Evolutionary conservation across 1,284 basidiomycete genomes (phyloP).

Genomic region (Apiotrichum brassicae): DNA sequence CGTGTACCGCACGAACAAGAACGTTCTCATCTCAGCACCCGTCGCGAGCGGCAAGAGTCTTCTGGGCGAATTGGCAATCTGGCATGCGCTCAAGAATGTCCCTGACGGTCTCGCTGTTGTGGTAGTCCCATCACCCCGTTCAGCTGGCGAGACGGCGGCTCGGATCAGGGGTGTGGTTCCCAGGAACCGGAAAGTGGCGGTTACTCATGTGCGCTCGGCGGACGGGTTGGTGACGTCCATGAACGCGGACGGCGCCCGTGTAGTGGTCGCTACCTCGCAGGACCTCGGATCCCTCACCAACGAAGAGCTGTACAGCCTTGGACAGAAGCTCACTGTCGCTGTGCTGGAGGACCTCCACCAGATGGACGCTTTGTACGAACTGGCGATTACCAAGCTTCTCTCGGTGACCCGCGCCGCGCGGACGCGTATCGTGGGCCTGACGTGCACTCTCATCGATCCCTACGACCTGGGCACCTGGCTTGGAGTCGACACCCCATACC

Average conservation of each 20-base stretch:
- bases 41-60: slow-evolving; percentile 75
- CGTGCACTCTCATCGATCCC: slow-evolving; percentile 72
- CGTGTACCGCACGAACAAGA: slow-evolving; percentile 61
- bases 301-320: slow-evolving; percentile 5
- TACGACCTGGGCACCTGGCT: slow-evolving; percentile 79
- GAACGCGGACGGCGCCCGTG: slow-evolving; percentile 14
- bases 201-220: slow-evolving; percentile 22
- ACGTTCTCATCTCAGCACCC: slow-evolving; percentile 76
- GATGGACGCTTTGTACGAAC: slow-evolving; percentile 75
- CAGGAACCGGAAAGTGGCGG: slow-evolving; percentile 22
- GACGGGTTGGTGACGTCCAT: slow-evolving; percentile 27
- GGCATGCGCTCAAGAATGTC: slow-evolving; percentile 50
- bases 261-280: slow-evolving; percentile 44
- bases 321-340: slow-evolving; percentile 58
- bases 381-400: slow-evolving; percentile 62
- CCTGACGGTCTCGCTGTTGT: slow-evolving; percentile 34
- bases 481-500: slow-evolving; percentile 55
- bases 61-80: slow-evolving; percentile 62
- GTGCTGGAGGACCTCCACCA: slow-evolving; percentile 83
- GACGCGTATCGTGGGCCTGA: slow-evolving; percentile 71
- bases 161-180: slow-evolving; percentile 36
- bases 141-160: slow-evolving; percentile 38
- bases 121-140: slow-evolving; percentile 38
- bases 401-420: slow-evolving; percentile 57
- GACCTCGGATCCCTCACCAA: slow-evolving; percentile 31